Percentiles rank a stretch among this genome's conserved stretches.
These are phyloP conservation scores for Mytilinidion resinicola DNA, from an alignment of 495 filamentous ascomycete species.

Conservation along the genomic window DNA sequence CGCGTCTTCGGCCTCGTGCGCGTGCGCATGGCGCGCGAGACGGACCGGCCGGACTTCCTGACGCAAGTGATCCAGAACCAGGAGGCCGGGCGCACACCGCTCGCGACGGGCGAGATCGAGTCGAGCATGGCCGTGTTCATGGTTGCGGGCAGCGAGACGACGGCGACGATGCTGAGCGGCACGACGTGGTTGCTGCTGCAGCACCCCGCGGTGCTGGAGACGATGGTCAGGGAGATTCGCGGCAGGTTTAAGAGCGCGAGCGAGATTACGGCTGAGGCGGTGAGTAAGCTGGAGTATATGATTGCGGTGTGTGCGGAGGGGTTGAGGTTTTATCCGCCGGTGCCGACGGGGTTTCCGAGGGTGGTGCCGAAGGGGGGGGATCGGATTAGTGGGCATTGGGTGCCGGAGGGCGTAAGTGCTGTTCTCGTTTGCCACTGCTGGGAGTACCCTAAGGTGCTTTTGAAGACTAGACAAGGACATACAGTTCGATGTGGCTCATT, in stretches of 20 bases:
- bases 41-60: conserved; percentile 30
- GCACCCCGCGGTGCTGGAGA: conserved; percentile 36
- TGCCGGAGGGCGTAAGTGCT: conserved; percentile 34
- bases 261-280: conserved; percentile 43
- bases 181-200: conserved; percentile 47
- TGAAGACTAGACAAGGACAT: too few relatives aligned
- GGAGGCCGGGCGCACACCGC: conserved; percentile 18
- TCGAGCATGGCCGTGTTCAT: conserved; percentile 38
- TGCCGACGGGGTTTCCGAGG: conserved; percentile 26
- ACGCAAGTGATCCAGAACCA: conserved; percentile 35
- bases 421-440: neutral
- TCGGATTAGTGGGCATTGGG: conserved; percentile 17
- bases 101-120: conserved; percentile 40
- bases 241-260: conserved; percentile 33
- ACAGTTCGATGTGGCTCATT: too few relatives aligned
- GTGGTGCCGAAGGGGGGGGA: conserved; percentile 27
- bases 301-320: conserved; percentile 28
- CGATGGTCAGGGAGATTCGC: conserved; percentile 43
- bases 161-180: conserved; percentile 45
- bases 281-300: conserved; percentile 32
- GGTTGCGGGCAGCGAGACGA: conserved; percentile 54
- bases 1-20: conserved; percentile 5
- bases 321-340: conserved; percentile 27
- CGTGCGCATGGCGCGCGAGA: conserved; percentile 12
- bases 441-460: too few relatives aligned